These are phyloP conservation scores for Angomonas ambiguus DNA, from an alignment of 208 protist genomes.

Conservation along the genomic window DNA sequence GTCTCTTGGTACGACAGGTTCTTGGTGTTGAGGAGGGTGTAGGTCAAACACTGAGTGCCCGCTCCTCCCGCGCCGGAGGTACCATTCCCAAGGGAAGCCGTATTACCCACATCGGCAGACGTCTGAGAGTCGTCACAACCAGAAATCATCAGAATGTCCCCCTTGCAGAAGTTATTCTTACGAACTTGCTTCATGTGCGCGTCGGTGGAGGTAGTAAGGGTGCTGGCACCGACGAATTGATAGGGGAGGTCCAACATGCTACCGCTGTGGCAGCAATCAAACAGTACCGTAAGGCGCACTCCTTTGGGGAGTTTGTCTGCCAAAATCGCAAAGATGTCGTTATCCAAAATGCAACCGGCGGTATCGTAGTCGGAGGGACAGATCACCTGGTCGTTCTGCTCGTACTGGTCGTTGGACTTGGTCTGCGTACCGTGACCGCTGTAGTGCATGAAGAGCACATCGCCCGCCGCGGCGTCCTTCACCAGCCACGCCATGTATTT, in stretches of 20 bases:
- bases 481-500: constrained; percentile 74
- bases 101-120: constrained; percentile 57
- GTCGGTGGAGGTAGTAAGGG: not conserved
- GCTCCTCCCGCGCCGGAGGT: constrained; percentile 54
- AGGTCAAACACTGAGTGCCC: constrained; percentile 59
- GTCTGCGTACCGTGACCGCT: constrained; percentile 76
- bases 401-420: constrained; percentile 33
- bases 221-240: constrained; percentile 26
- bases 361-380: constrained; percentile 55
- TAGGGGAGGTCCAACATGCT: constrained; percentile 64
- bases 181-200: constrained; percentile 67
- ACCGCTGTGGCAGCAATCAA: constrained; percentile 90
- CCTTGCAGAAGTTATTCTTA: constrained; percentile 36
- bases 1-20: constrained; percentile 41
- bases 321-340: constrained; percentile 65
- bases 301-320: constrained; percentile 34
- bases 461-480: constrained; percentile 52
- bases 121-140: constrained; percentile 63
- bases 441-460: constrained; percentile 82
- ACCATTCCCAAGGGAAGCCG: constrained; percentile 45
- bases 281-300: constrained; percentile 64
- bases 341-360: constrained; percentile 60
- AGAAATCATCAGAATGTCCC: constrained; percentile 65
- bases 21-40: constrained; percentile 45
- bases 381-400: constrained; percentile 76